Base-by-base conservation (phyloP, 2,329 filamentous ascomycete species). In the Diaporthe amygdali region DNA sequence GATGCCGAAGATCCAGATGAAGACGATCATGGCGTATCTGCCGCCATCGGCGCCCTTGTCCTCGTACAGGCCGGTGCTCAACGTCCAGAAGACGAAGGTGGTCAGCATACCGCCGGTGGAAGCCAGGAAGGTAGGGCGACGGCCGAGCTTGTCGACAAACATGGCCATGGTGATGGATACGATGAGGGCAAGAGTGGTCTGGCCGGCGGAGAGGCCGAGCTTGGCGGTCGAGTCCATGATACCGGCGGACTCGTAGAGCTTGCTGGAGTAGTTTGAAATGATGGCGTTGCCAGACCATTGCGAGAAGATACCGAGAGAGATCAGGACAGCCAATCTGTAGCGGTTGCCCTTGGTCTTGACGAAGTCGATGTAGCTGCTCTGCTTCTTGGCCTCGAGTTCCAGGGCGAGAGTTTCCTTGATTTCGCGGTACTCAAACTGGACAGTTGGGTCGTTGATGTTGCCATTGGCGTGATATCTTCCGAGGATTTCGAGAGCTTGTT, bases 221-320 rank as follows among this genome's bases (percentile, higher is more conserved):
- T 84, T 84, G 76, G 81, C 79, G 41, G 80, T 82, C 49, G 83
- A 78, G 74, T 83, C 79, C 2, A 73, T 83, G 73, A 90, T 84
- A 69, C 88, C 88, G 72, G 87, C 87, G 44, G 82, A 83, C 49
- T 83, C 78, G 79, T 89, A 89, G 59, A 90, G 85, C 71, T 83
- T 81, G 71, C 83, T 86, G 49, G 87, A 83, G 74, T 90, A 91
- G 81, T 90, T 90, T 71, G 84, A 87, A 75, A 90, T 87, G 61
- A 90, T 84, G 71, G 85, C 88, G 77, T 90, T 90, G 68, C 89
- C 88, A 44, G 84, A 87, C 83, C 87, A 90, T 78, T 90, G 88
- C 0, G 87, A 89, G 80, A 90, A 89, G 72, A 90, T 78, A 76
- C 88, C 88, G 32, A 90, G 83, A 2, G 87, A 87, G 56, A 88